Conservation (phyloP, 768 basidiomycete species). For the Tulasnella sp. region DNA sequence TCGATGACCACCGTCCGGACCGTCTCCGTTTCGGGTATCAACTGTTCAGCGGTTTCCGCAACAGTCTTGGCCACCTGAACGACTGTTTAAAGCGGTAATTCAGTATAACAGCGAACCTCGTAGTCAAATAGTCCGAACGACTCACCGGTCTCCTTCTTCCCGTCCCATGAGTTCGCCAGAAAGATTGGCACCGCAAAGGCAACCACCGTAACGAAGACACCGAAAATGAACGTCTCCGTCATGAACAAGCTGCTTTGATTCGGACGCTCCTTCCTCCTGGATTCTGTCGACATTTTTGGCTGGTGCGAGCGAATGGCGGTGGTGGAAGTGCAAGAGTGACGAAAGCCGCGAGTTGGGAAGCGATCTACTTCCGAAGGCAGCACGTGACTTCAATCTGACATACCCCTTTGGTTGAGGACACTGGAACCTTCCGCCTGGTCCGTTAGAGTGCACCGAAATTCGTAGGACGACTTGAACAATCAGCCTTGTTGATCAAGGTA, state of each 20-base stretch:
- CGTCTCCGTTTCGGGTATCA: background rate
- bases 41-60: background rate
- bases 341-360: background rate
- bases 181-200: background rate
- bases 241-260: background rate
- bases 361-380: background rate
- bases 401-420: background rate
- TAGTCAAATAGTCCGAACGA: background rate
- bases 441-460: background rate
- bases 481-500: background rate
- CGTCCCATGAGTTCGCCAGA: background rate
- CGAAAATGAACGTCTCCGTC: slow-evolving; percentile 25
- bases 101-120: background rate
- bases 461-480: background rate
- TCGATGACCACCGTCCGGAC: slow-evolving; percentile 1
- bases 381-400: background rate
- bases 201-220: slow-evolving; percentile 4
- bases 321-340: background rate
- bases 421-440: background rate
- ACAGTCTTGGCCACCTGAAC: background rate
- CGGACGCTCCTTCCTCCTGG: background rate
- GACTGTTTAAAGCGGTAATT: background rate
- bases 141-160: slow-evolving; percentile 15
- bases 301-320: background rate
- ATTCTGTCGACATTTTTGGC: background rate